Evolutionary conservation across 495 filamentous ascomycete genomes (phyloP), one percentile per base, ranked within the genome.

Genomic region (Tuber brumale): DNA sequence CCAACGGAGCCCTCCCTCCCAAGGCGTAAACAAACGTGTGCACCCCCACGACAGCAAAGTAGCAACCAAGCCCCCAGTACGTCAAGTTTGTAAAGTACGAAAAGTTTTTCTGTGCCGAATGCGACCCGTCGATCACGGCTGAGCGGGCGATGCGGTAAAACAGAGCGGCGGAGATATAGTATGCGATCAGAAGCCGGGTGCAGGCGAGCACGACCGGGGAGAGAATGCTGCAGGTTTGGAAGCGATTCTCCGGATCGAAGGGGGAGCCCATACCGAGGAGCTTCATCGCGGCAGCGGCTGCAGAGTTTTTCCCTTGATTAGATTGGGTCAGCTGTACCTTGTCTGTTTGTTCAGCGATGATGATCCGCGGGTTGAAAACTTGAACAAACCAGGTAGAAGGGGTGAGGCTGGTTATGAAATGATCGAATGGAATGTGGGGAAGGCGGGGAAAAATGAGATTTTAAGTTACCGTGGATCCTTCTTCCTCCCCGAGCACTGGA

Each of bases 11-110:
- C 69, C 87, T 86, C 5, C 89, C 89, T 21, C 83, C 85, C 37
- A 85, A 84, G 35, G 88, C 88, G 84, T 94, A 94, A 70, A 85
- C 85, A 71, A 89, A 85, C 0, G 91, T 92, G 85, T 96, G 93
- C 37, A 89, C 70, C 6, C 89, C 85, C 0, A 89, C 84, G 74
- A 90, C 84, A n/a, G 89, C 85, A 83, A 90, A 91, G 86, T 95
- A 96, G 85, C 94, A 95, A 35, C 87, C 90, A 31, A 94, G 80
- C 0, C 92, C 91, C 92, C 92, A 95, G 86, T 92, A 94, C 7
- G 90, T 91, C 71, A 92, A 83, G 82, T 88, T 87, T 69, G 93
- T 96, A 86, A 96, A 96, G 87, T 88, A 96, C 78, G 89, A 91
- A 87, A 95, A 95, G 71, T 85, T 85, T 69, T 85, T 82, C 42